Evolutionary conservation across 352 stramenopile genomes (phyloP).

Genomic region (Globisporangium yorkense): DNA sequence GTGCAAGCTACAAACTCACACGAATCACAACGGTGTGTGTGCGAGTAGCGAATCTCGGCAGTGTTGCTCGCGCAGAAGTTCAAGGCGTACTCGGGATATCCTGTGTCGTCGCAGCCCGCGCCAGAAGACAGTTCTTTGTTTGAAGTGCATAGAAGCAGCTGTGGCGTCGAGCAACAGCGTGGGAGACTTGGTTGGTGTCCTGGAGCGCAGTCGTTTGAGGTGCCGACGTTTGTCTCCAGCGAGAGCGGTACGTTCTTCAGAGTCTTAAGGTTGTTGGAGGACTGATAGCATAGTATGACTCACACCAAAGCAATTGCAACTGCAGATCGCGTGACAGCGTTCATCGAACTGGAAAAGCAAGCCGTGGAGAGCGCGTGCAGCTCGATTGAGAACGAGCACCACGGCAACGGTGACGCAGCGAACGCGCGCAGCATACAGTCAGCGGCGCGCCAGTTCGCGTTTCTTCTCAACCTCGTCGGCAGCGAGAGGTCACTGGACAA

Average conservation of each 20-base stretch:
- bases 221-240: slow-evolving; percentile 1
- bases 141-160: neutral
- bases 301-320: neutral
- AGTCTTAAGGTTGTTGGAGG: neutral
- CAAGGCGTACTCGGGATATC: neutral
- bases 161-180: neutral
- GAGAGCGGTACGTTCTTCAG: slow-evolving; percentile 1
- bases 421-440: neutral
- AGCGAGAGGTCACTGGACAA: neutral
- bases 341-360: slow-evolving; percentile 38
- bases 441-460: neutral
- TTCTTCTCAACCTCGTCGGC: slow-evolving; percentile 5
- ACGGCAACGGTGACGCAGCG: neutral
- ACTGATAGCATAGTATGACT: neutral
- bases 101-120: neutral
- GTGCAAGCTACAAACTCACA: neutral
- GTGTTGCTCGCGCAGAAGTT: slow-evolving; percentile 4
- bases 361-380: slow-evolving; percentile 21
- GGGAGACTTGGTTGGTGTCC: slow-evolving; percentile 3
- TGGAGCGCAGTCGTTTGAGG: slow-evolving; percentile 1
- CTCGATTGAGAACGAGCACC: slow-evolving; percentile 4
- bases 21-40: neutral
- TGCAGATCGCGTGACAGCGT: slow-evolving; percentile 22
- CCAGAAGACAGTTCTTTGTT: neutral
- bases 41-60: slow-evolving; percentile 4